phyloP scores from a whole-genome alignment of 2,329 filamentous ascomycete species.

The Calonectria pseudoreteaudii region DNA sequence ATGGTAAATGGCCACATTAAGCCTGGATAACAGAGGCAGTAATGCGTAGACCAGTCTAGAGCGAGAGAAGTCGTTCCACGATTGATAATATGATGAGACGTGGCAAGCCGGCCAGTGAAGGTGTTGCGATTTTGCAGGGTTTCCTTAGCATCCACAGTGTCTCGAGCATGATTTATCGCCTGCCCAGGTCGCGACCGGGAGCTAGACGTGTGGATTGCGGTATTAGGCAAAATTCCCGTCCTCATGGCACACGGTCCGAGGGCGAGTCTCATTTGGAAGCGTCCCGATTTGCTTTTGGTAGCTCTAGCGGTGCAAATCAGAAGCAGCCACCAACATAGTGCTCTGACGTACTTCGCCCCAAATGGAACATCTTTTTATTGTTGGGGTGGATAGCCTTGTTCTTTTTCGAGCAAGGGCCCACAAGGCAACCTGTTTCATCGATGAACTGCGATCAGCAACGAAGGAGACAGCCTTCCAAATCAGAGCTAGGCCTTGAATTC shows the following conservation, averaged over 20 bases:
- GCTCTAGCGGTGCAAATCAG: not conserved
- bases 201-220: not conserved
- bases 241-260: not conserved
- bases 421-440: not conserved
- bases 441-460: not conserved
- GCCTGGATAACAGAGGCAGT: not conserved
- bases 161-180: not conserved
- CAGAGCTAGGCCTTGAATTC: not conserved
- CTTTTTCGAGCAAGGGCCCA: not conserved
- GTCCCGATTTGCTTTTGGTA: not conserved
- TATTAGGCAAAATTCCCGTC: not conserved
- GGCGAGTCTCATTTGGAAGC: not conserved
- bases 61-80: not conserved
- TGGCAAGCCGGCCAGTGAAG: not conserved
- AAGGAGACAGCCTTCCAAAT: not conserved
- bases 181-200: not conserved
- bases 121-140: not conserved
- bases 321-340: conserved; percentile 1
- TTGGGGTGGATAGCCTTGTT: not conserved
- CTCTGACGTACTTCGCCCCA: not conserved
- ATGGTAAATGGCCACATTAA: not conserved
- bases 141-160: not conserved
- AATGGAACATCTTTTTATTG: not conserved
- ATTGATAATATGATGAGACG: not conserved
- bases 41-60: not conserved